Conservation (phyloP, 2,329 filamentous ascomycete genomes). For the Cladosporium oxysporum region DNA sequence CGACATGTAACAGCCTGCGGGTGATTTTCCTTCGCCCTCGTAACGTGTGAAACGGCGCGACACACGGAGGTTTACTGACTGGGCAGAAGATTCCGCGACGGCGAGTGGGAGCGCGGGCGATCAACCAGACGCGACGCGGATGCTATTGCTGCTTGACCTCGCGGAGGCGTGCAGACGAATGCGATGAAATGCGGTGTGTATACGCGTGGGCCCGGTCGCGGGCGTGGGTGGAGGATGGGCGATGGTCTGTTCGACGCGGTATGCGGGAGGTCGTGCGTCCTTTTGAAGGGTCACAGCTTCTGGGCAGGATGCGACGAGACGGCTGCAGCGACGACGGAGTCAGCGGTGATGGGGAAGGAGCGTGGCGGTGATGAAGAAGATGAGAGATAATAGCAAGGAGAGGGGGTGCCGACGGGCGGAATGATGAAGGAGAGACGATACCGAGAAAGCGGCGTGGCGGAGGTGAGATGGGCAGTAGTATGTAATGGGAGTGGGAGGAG, state of each 20-base stretch:
- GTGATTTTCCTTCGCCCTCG: constrained; percentile 14
- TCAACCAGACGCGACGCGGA: constrained; percentile 27
- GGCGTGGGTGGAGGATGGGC: constrained; percentile 20
- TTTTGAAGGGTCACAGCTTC: constrained; percentile 29
- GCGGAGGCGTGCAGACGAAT: constrained; percentile 15
- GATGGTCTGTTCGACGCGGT: constrained; percentile 30
- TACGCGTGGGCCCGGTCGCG: constrained; percentile 24
- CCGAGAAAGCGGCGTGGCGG: constrained; percentile 12
- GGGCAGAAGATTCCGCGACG: constrained; percentile 29
- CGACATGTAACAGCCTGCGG: constrained; percentile 28
- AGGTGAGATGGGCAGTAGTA: neutral
- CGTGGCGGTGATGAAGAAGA: neutral
- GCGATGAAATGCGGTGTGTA: constrained; percentile 18
- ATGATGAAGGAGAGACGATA: constrained; percentile 5
- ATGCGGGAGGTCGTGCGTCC: constrained; percentile 33
- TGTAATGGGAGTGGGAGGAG: neutral
- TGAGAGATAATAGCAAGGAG: neutral
- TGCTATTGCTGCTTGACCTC: constrained; percentile 21
- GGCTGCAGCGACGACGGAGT: constrained; percentile 18
- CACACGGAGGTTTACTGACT: constrained; percentile 27
- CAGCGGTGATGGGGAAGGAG: constrained; percentile 16
- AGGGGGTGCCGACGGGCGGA: neutral
- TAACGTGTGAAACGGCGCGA: constrained; percentile 16
- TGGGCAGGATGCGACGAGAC: constrained; percentile 18
- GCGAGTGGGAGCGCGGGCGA: constrained; percentile 21